Conservation (phyloP, 179 eudicot genomes). For the Patellifolia procumbens region DNA sequence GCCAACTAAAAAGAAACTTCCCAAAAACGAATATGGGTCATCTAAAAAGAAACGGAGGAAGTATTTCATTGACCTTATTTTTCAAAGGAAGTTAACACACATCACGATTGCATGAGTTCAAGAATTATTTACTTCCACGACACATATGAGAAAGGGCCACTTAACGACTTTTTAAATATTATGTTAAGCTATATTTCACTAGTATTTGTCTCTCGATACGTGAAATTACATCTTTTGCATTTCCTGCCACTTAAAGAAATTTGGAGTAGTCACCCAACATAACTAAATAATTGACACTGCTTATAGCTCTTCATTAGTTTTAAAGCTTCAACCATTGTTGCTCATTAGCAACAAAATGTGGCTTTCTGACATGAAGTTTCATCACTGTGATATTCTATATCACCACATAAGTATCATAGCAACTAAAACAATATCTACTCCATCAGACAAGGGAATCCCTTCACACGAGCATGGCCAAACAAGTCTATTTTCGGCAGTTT, state of each 20-base stretch:
- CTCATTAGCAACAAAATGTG: neutral
- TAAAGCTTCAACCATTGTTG: neutral
- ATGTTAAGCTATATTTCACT: neutral
- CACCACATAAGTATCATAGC: neutral
- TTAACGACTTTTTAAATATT: neutral
- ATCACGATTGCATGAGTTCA: neutral
- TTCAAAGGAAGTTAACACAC: neutral
- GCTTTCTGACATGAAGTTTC: neutral
- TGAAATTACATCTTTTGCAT: neutral
- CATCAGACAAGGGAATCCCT: neutral
- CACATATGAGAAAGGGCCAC: neutral
- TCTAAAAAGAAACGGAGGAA: no score
- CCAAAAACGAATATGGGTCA: no score
- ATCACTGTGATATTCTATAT: neutral
- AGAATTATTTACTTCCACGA: neutral
- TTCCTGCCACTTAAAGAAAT: neutral
- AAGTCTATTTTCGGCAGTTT: neutral
- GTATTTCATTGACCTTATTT: neutral
- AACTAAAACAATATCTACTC: neutral
- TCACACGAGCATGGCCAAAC: neutral
- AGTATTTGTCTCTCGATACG: neutral
- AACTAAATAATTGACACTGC: neutral
- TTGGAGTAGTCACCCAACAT: neutral
- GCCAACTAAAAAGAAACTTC: no score
- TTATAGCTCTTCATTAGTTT: neutral